Evolutionary conservation across 495 filamentous ascomycete genomes (phyloP), one percentile per base, ranked within the genome.

Genomic region (Neurospora sp.): DNA sequence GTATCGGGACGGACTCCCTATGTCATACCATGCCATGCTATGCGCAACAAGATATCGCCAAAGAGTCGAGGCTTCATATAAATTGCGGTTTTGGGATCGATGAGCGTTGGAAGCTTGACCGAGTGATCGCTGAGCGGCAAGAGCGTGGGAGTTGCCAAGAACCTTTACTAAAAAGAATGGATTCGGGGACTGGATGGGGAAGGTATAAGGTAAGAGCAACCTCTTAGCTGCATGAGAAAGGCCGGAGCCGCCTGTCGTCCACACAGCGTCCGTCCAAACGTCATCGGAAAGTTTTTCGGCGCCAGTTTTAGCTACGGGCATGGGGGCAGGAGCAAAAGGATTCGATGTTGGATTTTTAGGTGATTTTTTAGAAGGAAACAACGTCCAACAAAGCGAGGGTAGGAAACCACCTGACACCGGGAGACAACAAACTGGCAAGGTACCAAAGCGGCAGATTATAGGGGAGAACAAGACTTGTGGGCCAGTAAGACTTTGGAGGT

Each of bases 141-240:
- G 44, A 23, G 40, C 69, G 62, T 70, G 35, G 59, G 39, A 72
- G 37, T 12, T 72, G 71, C 38, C 44, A 70, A 70, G 41, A 39
- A 66, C 0, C 27, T 66, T 66, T 16, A 66, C 54, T 66, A 66
- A 62, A 18, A 7, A 66, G 54, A 66, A 66, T 35, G 54, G 27
- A 66, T 66, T 35, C 14, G 54, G 66, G 74, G 75, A 37, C 75
- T 78, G 62, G 40, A 79, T 77, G 70, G 69, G 77, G 77, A 77
- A 79, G 76, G 78, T 80, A 75, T 80, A 73, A 79, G 75, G 79
- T 81, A 81, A 81, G 70, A 77, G 74, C 48, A 81, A 81, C 79
- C 76, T 76, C 76, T 62, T 78, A 77, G 79, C 77, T 79, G 78
- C 79, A 79, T 75, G 31, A 62, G 66, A 78, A 37, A 35, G 54